Conservation (phyloP, 2,329 filamentous ascomycete species). For the Dendrostoma leiphaemia region DNA sequence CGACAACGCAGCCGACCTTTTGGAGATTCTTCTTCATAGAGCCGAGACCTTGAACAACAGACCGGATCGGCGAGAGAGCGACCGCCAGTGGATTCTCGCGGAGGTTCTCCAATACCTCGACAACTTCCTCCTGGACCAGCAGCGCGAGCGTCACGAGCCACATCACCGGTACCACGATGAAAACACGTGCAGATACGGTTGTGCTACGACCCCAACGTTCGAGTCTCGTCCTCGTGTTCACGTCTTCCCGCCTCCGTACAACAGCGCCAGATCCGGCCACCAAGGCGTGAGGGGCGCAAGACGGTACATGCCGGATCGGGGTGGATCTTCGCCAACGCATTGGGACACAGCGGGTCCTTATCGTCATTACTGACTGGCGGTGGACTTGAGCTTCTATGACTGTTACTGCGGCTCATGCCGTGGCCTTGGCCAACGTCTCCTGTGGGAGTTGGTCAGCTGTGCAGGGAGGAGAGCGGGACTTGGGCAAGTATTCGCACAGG, state of each 20-base stretch:
- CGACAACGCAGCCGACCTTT: neutral
- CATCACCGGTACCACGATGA: neutral
- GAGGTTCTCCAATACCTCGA: constrained; percentile 1
- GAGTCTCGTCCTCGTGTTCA: neutral
- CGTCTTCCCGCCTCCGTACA: neutral
- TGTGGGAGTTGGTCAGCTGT: no score
- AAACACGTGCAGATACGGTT: neutral
- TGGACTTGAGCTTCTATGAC: neutral
- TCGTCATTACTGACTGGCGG: neutral
- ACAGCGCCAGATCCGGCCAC: neutral
- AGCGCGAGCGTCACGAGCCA: neutral
- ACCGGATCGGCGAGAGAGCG: neutral
- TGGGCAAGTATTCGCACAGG: no score
- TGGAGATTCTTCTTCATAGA: neutral
- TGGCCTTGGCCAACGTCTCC: neutral
- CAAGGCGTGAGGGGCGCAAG: neutral
- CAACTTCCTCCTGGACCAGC: neutral
- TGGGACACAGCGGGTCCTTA: neutral
- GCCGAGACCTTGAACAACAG: neutral
- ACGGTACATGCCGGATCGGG: neutral
- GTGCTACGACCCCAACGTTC: neutral
- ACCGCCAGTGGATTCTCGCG: constrained; percentile 3
- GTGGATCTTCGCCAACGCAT: neutral
- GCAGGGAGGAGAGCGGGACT: neutral
- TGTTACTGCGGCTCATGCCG: neutral